phyloP scores from a whole-genome alignment of 2,329 filamentous ascomycete genomes.

The Xylariaceae sp. region DNA sequence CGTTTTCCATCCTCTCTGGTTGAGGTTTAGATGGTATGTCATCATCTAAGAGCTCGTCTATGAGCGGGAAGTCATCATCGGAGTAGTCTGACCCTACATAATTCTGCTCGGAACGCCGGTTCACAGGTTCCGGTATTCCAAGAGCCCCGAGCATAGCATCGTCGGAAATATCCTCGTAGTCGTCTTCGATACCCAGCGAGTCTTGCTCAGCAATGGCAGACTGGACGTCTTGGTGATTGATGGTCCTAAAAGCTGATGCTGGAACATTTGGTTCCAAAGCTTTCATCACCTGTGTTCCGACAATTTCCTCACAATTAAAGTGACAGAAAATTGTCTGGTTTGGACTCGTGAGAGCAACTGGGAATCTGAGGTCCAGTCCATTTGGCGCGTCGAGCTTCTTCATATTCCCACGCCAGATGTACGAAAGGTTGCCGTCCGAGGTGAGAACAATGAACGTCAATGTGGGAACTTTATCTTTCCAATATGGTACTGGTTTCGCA shows the following conservation, averaged over 20 bases:
- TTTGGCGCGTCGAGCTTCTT: slow-evolving; percentile 58
- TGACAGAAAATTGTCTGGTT: slow-evolving; percentile 60
- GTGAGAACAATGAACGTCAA: slow-evolving; percentile 71
- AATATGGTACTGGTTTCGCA: slow-evolving; percentile 52
- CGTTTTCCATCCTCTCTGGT: slow-evolving; percentile 56
- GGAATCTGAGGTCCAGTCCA: slow-evolving; percentile 52
- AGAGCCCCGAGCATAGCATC: slow-evolving; percentile 38
- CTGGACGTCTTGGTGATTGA: neutral
- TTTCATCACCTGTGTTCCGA: slow-evolving; percentile 46
- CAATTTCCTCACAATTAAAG: slow-evolving; percentile 81
- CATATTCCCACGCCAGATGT: slow-evolving; percentile 62
- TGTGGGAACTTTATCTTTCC: slow-evolving; percentile 59
- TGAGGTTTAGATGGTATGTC: slow-evolving; percentile 23
- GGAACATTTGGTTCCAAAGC: slow-evolving; percentile 30
- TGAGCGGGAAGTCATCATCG: slow-evolving; percentile 46
- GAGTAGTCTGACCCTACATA: slow-evolving; percentile 14
- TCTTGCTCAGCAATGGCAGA: neutral
- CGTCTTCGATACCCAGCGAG: slow-evolving; percentile 18
- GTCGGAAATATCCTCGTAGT: slow-evolving; percentile 37
- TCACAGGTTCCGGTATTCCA: slow-evolving; percentile 14
- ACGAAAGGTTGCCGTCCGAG: slow-evolving; percentile 61
- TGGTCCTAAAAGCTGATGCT: slow-evolving; percentile 30
- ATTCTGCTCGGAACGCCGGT: slow-evolving; percentile 22
- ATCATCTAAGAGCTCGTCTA: slow-evolving; percentile 43
- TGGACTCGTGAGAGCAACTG: slow-evolving; percentile 47